Evolutionary conservation across 495 filamentous ascomycete species (phyloP).

Genomic region (Annulohypoxylon bovei): DNA sequence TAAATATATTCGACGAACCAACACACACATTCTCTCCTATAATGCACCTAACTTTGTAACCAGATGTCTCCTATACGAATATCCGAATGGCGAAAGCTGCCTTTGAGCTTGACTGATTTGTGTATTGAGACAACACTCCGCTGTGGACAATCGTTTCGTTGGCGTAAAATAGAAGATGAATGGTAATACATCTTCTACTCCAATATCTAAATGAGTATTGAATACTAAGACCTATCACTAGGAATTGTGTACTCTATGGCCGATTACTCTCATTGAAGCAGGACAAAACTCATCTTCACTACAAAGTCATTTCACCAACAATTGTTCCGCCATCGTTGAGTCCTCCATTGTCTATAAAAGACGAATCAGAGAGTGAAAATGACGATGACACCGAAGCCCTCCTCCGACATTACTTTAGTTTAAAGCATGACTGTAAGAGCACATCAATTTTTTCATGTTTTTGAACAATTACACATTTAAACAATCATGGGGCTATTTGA

Average conservation of each 20-base stretch:
- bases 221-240: constrained; percentile 39
- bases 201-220: constrained; percentile 9
- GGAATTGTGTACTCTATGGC: constrained; percentile 85
- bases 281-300: constrained; percentile 81
- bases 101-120: constrained; percentile 80
- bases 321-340: constrained; percentile 34
- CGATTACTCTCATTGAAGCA: constrained; percentile 86
- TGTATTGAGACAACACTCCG: constrained; percentile 91
- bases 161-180: constrained; percentile 84
- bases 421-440: constrained; percentile 66
- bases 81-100: constrained; percentile 82
- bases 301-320: constrained; percentile 71
- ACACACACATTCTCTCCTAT: neutral
- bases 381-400: constrained; percentile 73
- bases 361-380: constrained; percentile 43
- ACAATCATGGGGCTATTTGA: neutral
- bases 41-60: neutral
- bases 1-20: neutral
- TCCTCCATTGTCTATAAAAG: constrained; percentile 24
- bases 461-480: neutral
- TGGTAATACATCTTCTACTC: constrained; percentile 63
- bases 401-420: constrained; percentile 82
- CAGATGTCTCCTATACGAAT: constrained; percentile 47
- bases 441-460: neutral
- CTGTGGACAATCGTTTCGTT: constrained; percentile 93